Conservation (phyloP, 176 grass and related monocot species). For the Eleusine coracana region DNA sequence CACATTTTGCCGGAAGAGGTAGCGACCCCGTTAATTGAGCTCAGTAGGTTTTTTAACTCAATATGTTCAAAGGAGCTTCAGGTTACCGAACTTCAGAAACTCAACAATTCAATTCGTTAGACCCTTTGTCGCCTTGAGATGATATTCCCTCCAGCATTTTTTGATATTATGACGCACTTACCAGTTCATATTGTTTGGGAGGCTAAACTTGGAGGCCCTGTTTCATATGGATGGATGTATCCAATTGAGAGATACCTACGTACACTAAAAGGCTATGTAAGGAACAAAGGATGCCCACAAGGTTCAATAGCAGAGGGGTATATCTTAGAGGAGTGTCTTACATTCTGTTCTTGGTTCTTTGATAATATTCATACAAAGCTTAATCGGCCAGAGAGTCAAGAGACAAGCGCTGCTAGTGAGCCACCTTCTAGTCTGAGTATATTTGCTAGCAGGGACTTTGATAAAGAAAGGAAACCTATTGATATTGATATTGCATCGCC, state of each 20-base stretch:
- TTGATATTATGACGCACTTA: too few species aligned
- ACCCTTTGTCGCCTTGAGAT: slow-evolving; percentile 15
- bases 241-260: too few species aligned
- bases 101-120: not conserved
- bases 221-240: too few species aligned
- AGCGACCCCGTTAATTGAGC: too few species aligned
- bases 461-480: not conserved
- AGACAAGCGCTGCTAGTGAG: not conserved
- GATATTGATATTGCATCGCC: not conserved
- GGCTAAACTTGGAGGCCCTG: too few species aligned
- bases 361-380: slow-evolving; percentile 19
- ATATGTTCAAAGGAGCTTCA: slow-evolving; percentile 3
- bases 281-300: too few species aligned
- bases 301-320: too few species aligned
- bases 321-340: slow-evolving; percentile 13
- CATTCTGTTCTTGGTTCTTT: slow-evolving; percentile 23
- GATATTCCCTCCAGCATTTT: not conserved
- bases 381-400: not conserved
- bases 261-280: too few species aligned
- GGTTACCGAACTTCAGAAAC: not conserved
- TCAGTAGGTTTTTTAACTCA: not conserved
- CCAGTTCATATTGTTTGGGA: too few species aligned
- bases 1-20: too few species aligned
- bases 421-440: not conserved
- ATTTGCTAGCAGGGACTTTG: not conserved